A percentile compares a stretch with the other conserved stretches of the same genome.
Evolutionary conservation across 345 rosid species (phyloP).

Genomic region (Hevea brasiliensis): DNA sequence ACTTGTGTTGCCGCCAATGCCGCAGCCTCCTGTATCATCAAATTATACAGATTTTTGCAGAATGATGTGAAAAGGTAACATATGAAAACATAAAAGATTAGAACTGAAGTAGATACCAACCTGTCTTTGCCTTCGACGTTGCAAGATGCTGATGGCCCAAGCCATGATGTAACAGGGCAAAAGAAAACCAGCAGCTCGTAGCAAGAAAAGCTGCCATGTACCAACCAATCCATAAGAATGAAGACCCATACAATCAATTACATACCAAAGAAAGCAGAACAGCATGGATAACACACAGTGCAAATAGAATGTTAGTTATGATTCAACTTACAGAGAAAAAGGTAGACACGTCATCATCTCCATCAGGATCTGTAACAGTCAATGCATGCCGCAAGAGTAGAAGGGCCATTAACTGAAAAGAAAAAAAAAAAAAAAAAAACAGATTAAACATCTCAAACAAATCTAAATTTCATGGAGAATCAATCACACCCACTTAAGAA

Average conservation of each 20-base stretch:
- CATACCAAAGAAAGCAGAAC: not conserved
- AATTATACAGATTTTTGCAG: not conserved
- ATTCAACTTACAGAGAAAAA: constrained; percentile 68
- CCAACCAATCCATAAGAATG: constrained; percentile 9
- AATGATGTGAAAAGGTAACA: too few relatives aligned
- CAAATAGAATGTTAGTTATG: not conserved
- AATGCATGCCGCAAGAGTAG: constrained; percentile 74
- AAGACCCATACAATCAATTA: not conserved
- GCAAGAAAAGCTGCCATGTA: constrained; percentile 69
- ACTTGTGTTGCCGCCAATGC: constrained; percentile 81
- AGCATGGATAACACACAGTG: not conserved
- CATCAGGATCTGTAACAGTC: constrained; percentile 61
- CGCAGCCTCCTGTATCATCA: constrained; percentile 71
- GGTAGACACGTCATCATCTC: constrained; percentile 65
- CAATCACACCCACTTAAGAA: not conserved
- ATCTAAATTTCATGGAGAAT: not conserved
- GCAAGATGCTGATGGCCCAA: constrained; percentile 93
- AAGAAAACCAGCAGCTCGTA: constrained; percentile 75
- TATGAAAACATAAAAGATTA: not conserved
- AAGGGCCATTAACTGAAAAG: constrained; percentile 71
- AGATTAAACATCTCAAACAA: constrained; percentile 7
- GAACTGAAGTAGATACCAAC: constrained; percentile 34
- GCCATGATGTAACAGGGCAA: constrained; percentile 99
- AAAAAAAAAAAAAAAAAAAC: not conserved
- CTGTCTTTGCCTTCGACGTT: constrained; percentile 94